Base-by-base conservation (phyloP, 495 filamentous ascomycete genomes). In the Pseudomonodictys pantanalensis region DNA sequence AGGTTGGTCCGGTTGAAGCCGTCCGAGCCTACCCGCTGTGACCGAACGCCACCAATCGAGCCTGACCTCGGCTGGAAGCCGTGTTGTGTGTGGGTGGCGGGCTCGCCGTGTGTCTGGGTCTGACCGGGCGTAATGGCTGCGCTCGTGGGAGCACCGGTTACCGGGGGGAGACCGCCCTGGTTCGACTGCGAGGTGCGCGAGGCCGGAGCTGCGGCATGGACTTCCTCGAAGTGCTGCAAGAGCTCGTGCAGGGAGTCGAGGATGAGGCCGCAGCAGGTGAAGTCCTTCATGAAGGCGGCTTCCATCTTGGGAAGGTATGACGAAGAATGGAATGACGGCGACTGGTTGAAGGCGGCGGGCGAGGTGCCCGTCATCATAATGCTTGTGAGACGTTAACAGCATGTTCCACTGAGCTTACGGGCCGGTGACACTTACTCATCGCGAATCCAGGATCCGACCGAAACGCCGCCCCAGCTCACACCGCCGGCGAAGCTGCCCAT, bases 381-480 rank as follows among this genome's bases (percentile, higher is more conserved):
- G 72, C 92, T 98, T 67, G 18, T 10, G 1, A n/a, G 20, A 29
- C n/a, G 39, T 58, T 55, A 58, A 43, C 64, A 26, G 8, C 10
- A 26, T 24, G 3, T 29, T 48, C 9, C 18, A 20, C n/a, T 52
- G 33, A 17, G 51, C 51, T 49, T 50, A 52, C 44, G 55, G 45
- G 33, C 17, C 6, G 39, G n/a, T 39, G 28, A 48, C 20, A 91
- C 92, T 84, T 83, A 97, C 93, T 98, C 93, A 77, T 98, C 93
- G 68, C 89, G 83, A 73, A 98, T 92, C 81, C 91, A 97, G 72
- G 92, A 97, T 52, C 92, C 91, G 58, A 97, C 88, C 39, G 93
- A 97, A 22, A 95, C 81, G 54, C 92, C 95, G 69, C 95, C 93
- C 91, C 91, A 98, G 71, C 95, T 97, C 90, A 97, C 95, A 50